Percentiles rank a stretch among this genome's conserved stretches.
Conservation (phyloP, 495 filamentous ascomycete species). For the Darksidea phi region DNA sequence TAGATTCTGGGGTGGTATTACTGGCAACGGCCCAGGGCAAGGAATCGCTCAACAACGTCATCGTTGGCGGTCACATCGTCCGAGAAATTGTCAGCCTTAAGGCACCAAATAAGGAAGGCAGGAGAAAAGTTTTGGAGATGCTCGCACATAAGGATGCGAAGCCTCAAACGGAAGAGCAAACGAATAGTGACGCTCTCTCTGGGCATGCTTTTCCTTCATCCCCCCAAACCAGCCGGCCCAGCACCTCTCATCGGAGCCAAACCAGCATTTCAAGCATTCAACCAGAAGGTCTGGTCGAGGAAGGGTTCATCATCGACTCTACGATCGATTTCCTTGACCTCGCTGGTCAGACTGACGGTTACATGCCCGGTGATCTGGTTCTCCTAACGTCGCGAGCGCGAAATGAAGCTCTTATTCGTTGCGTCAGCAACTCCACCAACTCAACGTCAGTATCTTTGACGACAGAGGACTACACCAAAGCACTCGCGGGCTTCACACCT, state of each 20-base stretch:
- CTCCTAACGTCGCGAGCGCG: constrained; percentile 82
- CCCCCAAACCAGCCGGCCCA: constrained; percentile 23
- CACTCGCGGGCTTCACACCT: constrained; percentile 88
- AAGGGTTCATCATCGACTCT: constrained; percentile 63
- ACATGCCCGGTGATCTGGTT: constrained; percentile 92
- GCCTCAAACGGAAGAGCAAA: constrained; percentile 45
- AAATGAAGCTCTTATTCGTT: constrained; percentile 85
- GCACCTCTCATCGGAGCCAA: constrained; percentile 47
- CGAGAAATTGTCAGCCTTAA: constrained; percentile 63
- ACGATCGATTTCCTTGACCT: constrained; percentile 90
- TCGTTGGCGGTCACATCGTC: constrained; percentile 44
- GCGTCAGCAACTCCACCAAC: constrained; percentile 46
- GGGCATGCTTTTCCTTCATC: constrained; percentile 26
- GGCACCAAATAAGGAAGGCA: constrained; percentile 89
- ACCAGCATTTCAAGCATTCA: constrained; percentile 49
- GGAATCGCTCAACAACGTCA: constrained; percentile 55
- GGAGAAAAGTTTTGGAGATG: constrained; percentile 76
- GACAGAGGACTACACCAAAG: constrained; percentile 72
- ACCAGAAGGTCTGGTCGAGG: constrained; percentile 44
- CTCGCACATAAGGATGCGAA: constrained; percentile 47
- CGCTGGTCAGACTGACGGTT: constrained; percentile 90
- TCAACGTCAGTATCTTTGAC: constrained; percentile 57
- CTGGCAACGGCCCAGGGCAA: constrained; percentile 91
- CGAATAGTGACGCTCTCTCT: constrained; percentile 34
- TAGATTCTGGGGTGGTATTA: constrained; percentile 75